Percentiles rank a stretch among this genome's conserved stretches.
These are phyloP conservation scores for Sporisorium iseilematis-ciliati DNA, from an alignment of 1,284 basidiomycete genomes.

Conservation along the genomic window DNA sequence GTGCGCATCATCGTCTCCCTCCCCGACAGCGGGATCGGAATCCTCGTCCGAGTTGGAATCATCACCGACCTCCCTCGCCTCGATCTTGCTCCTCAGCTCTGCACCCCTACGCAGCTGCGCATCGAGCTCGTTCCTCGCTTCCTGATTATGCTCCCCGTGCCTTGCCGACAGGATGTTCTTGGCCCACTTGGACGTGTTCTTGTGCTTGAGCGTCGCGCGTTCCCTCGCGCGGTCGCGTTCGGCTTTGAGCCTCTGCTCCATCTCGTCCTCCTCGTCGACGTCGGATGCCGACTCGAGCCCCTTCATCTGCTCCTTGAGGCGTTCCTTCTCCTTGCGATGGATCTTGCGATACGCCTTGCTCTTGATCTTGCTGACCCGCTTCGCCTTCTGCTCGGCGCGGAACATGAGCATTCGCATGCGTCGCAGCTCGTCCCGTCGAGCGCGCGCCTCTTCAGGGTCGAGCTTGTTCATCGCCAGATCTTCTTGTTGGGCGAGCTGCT, in stretches of 20 bases:
- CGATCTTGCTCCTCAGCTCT: constrained; percentile 52
- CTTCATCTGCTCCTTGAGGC: constrained; percentile 72
- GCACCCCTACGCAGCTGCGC: constrained; percentile 59
- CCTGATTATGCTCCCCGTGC: constrained; percentile 47
- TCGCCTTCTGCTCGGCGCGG: constrained; percentile 90
- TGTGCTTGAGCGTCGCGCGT: constrained; percentile 69
- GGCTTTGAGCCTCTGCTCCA: constrained; percentile 75
- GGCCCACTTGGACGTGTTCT: constrained; percentile 69
- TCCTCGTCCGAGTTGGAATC: constrained; percentile 39
- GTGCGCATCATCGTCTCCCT: background rate
- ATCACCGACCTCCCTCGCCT: constrained; percentile 50
- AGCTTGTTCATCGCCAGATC: constrained; percentile 84
- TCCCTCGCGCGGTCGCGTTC: constrained; percentile 75
- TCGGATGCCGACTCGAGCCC: constrained; percentile 70
- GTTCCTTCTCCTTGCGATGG: constrained; percentile 80
- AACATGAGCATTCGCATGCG: constrained; percentile 94
- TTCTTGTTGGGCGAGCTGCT: constrained; percentile 81
- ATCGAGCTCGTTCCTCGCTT: constrained; percentile 63
- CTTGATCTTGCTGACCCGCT: constrained; percentile 93
- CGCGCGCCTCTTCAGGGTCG: constrained; percentile 83
- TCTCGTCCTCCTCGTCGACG: constrained; percentile 70
- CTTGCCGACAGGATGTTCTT: constrained; percentile 47
- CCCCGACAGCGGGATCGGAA: constrained; percentile 19
- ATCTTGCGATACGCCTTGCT: constrained; percentile 91
- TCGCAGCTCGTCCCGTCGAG: constrained; percentile 83